Evolutionary conservation across 371 early-diverging fungal species (phyloP), one percentile per base, ranked within the genome.

Genomic region (Batkoa obscura): DNA sequence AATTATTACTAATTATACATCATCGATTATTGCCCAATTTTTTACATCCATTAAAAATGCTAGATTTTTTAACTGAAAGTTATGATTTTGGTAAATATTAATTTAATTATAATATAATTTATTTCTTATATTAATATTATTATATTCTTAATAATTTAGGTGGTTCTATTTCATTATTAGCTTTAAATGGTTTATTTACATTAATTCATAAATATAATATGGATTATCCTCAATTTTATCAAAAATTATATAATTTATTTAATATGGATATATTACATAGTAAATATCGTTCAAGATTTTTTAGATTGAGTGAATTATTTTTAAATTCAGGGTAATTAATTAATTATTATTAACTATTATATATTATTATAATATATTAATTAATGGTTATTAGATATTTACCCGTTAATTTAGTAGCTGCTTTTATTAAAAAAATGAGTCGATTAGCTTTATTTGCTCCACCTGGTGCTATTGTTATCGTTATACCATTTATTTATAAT

Each of bases 181-280:
- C 96, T 1, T 71, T 95, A 50, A 90, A 94, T 63, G 88, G 93
- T 15, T 68, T 95, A 30, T 95, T 92, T 54, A 82, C 87, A 9
- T 73, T 95, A 60, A 90, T 95, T 54, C 70, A 76, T 2, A 79
- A 93, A 58, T 81, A 95, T 66, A 90, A 90, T 61, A 66, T 94
- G 33, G 92, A 90, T 67, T 95, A 94, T 64, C 94, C 94, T n/a
- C 84, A 89, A 62, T 95, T 95, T 60, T 95, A 89, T 68, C 74
- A 69, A 52, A 90, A 93, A 64, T 81, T 95, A 31, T 95, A 95
- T 64, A 73, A 78, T 35, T 68, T 93, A 45, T 73, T 95, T 35
- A 89, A 91, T 62, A 76, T 78, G 60, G 78, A 90, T 61, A 60
- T 94, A 23, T 70, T 90, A 69, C 90, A 90, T 65, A 84, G 86